Base-by-base conservation (phyloP, 208 protist genomes). In the Trypanosoma avium region DNA sequence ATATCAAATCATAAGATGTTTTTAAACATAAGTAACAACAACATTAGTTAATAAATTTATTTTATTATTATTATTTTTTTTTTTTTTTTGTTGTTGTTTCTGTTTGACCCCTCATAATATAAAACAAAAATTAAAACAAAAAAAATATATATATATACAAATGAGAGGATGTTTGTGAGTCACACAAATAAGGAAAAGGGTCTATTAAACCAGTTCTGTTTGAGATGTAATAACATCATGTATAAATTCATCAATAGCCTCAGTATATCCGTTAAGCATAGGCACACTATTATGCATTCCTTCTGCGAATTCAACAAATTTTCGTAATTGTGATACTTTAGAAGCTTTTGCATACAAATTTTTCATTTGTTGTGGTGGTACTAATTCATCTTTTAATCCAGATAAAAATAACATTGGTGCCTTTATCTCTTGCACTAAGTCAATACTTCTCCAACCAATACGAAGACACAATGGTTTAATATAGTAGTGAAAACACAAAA, bases 321-420 rank as follows among this genome's bases (percentile, higher is more conserved):
- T 67, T 7, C 82, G 79, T 27, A 84, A 43, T 29, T 56, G 50
- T 10, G 12, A 42, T 46, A 32, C 55, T 21, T 72, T 53, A 15
- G 35, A 66, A 19, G 82, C 68, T 5, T 58, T 66, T 33, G 75
- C 56, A 77, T 90, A 88, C 3, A 97, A 75, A 19, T 26, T 38
- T 32, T 70, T 55, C 88, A 96, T 97, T 49, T 96, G 88, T 24
- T 35, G 35, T n/a, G 82, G 72, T 19, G 93, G 93, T n/a, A 97
- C 79, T 0, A 96, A 48, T 70, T 97, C 91, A 64, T 97, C 93
- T 42, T 77, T 70, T 40, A 55, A 36, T 15, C 84, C 90, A 19
- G 83, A 87, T 3, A 97, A 42, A 61, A 97, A 97, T 42, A 97
- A 70, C 49, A 96, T 82, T 10, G 90, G 87, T 21, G 59, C 59